These are phyloP conservation scores for Pistacia atlantica DNA, from an alignment of 345 rosid species.

Conservation along the genomic window DNA sequence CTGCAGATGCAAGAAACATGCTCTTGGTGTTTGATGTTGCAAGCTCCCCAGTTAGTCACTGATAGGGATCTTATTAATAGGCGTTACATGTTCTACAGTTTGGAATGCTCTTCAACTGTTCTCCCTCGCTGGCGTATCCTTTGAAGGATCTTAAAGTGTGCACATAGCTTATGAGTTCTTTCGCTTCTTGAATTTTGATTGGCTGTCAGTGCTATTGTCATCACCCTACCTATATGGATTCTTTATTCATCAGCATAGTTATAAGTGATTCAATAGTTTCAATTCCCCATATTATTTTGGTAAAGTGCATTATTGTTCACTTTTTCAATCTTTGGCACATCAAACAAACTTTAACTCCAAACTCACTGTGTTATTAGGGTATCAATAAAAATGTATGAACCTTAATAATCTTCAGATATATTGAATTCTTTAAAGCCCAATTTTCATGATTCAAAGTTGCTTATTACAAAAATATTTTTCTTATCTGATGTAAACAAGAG, in stretches of 20 bases:
- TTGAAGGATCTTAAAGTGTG: conserved; percentile 8
- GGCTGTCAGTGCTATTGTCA: not conserved
- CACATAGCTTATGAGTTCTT: not conserved
- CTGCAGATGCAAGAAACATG: conserved; percentile 45
- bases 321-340: conserved; percentile 3
- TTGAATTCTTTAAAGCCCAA: conserved; percentile 47
- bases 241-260: not conserved
- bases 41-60: conserved; percentile 33
- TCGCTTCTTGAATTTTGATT: not conserved
- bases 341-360: conserved; percentile 6
- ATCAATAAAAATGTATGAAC: conserved; percentile 14
- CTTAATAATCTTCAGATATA: conserved; percentile 64
- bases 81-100: conserved; percentile 45
- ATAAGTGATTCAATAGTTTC: not conserved
- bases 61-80: conserved; percentile 39
- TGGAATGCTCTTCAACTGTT: conserved; percentile 39
- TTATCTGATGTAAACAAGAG: conserved; percentile 31
- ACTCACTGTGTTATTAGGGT: not conserved
- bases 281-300: not conserved
- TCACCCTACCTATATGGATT: not conserved
- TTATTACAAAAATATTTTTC: conserved; percentile 54
- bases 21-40: conserved; percentile 40
- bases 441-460: conserved; percentile 46
- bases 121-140: conserved; percentile 78
- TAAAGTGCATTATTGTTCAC: conserved; percentile 9